Percentiles rank a stretch among this genome's conserved stretches.
Evolutionary conservation across 164 flowering plant species (phyloP).

Genomic region (Magnolia sinica): DNA sequence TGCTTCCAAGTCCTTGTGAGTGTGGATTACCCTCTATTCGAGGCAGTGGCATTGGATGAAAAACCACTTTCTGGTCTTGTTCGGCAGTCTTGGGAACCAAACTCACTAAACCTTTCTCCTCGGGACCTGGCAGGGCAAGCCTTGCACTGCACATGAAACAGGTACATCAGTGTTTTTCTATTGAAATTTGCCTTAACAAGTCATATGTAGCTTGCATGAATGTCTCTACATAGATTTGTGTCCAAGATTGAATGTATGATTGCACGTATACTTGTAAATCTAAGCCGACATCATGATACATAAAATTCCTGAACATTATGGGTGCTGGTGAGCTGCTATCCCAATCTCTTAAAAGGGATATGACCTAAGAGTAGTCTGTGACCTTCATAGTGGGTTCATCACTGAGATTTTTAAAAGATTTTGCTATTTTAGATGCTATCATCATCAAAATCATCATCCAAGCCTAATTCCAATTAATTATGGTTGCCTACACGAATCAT

Average conservation of each 20-base stretch:
- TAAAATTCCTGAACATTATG: not conserved
- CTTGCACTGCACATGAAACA: conserved; percentile 64
- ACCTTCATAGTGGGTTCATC: too few relatives aligned
- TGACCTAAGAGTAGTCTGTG: too few relatives aligned
- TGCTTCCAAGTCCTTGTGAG: conserved; percentile 9
- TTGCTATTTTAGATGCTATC: too few relatives aligned
- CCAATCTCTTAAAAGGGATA: too few relatives aligned
- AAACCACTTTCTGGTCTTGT: conserved; percentile 4
- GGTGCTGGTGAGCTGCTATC: too few relatives aligned
- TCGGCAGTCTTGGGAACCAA: conserved; percentile 27
- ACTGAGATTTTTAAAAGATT: too few relatives aligned
- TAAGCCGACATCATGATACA: not conserved
- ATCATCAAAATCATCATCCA: too few relatives aligned
- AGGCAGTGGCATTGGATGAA: conserved; percentile 29
- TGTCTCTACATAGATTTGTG: not conserved
- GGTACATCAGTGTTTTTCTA: conserved; percentile 4
- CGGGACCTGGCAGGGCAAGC: conserved; percentile 86
- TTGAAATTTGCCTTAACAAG: not conserved
- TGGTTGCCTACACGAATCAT: too few relatives aligned
- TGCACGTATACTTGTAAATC: not conserved
- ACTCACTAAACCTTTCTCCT: conserved; percentile 60
- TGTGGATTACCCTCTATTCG: conserved; percentile 21
- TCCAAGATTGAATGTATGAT: not conserved
- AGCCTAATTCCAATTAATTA: too few relatives aligned
- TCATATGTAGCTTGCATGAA: not conserved